Base-by-base conservation (phyloP, 2,329 filamentous ascomycete genomes). In the Neocucurbitaria cava region DNA sequence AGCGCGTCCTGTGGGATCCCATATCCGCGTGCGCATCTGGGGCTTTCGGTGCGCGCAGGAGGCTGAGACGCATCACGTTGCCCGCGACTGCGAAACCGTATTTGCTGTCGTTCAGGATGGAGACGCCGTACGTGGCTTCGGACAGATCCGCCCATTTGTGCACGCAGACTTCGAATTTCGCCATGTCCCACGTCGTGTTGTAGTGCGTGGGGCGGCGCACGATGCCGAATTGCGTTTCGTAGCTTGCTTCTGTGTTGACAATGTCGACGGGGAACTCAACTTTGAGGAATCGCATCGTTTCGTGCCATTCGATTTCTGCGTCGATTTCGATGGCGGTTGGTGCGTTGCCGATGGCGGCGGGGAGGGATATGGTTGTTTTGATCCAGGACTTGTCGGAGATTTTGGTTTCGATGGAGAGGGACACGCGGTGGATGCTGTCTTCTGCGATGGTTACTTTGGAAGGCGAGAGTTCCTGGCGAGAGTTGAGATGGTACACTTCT, bases 101-200 rank as follows among this genome's bases (percentile, higher is more conserved):
- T 76, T 97, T 97, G 79, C 88, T 91, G 76, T 98, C 93, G 71
- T 98, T 98, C 54, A 98, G 83, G 58, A 98, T 90, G 2, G 91
- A 94, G 7, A 98, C 92, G 59, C 93, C 93, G 67, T 96, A 96
- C 48, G 88, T 89, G 69, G 90, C 83, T 76, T 97, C 93, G 0
- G 90, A 94, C 23, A 97, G 80, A 75, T 97, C 93, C 10, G 93
- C 93, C 81, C 91, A 97, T 73, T 93, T 94, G 80, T 97, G 93
- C 74, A 90, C 94, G 82, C 92, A 96, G 46, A 97, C 93, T 79
- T 97, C 93, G 67, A 97, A 97, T 70, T 96, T 96, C 70, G 93
- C 93, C 92, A 96, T 96, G 71, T 96, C 92, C 92, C 92, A 96
- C 64, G 86, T 89, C 3, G 95, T 99, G 79, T 99, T 99, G 84